phyloP scores from a whole-genome alignment of 306 rosid species.

The Calophaca sinica region DNA sequence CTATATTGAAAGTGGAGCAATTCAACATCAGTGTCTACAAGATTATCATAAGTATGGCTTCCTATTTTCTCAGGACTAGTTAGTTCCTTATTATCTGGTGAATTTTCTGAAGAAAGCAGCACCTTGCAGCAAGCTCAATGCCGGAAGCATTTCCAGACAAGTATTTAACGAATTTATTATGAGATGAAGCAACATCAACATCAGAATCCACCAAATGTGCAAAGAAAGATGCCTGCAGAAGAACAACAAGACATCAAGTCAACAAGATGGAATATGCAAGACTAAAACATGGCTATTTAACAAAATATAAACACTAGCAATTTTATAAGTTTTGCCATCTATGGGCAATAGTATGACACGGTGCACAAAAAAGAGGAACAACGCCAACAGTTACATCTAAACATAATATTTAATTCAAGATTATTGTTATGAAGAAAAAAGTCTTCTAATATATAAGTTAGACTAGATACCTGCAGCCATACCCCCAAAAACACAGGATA shows the following conservation, averaged over 20 bases:
- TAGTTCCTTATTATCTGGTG: slow-evolving; percentile 62
- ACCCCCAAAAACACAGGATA: too few relatives aligned
- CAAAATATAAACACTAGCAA: slow-evolving; percentile 27
- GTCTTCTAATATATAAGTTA: slow-evolving; percentile 3
- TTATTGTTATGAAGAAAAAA: background rate
- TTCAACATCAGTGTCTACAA: too few relatives aligned
- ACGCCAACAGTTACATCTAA: too few relatives aligned
- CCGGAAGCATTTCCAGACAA: slow-evolving; percentile 64
- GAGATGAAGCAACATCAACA: slow-evolving; percentile 75
- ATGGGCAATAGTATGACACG: slow-evolving; percentile 22
- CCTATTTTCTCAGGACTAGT: slow-evolving; percentile 54
- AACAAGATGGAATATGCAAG: background rate
- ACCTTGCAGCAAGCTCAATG: slow-evolving; percentile 70
- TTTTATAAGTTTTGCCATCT: slow-evolving; percentile 9
- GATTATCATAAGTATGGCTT: too few relatives aligned
- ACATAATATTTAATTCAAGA: too few relatives aligned
- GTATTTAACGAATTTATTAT: slow-evolving; percentile 67
- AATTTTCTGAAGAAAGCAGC: slow-evolving; percentile 76
- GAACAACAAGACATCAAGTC: slow-evolving; percentile 17
- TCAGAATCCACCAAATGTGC: slow-evolving; percentile 76
- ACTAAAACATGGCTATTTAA: slow-evolving; percentile 5
- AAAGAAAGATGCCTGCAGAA: slow-evolving; percentile 73
- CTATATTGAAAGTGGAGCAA: too few relatives aligned
- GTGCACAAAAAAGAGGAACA: slow-evolving; percentile 1
- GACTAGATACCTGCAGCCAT: too few relatives aligned